These are phyloP conservation scores for Naumovozyma castellii DNA, from an alignment of 805 yeast species.

Conservation along the genomic window DNA sequence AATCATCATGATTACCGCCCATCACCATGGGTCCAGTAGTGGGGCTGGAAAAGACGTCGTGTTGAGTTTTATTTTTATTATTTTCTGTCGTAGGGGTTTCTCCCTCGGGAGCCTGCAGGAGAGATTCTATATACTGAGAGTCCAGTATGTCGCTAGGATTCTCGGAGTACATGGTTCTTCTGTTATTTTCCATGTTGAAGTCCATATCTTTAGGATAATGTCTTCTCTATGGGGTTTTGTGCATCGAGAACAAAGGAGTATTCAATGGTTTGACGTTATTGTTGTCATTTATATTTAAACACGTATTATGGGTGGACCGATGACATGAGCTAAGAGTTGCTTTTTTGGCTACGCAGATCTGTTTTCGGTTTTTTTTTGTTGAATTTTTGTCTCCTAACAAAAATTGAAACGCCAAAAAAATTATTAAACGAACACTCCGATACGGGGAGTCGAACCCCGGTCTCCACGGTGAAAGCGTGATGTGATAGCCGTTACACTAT, in stretches of 20 bases:
- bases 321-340: no score
- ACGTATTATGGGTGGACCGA: no score
- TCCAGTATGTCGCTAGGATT: neutral
- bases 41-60: neutral
- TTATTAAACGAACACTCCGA: neutral
- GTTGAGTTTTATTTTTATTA: neutral
- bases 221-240: no score
- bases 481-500: slow-evolving; percentile 1
- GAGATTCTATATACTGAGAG: neutral
- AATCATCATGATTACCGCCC: neutral
- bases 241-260: no score
- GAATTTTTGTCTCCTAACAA: neutral
- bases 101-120: neutral
- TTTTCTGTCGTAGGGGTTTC: neutral
- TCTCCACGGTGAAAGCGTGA: slow-evolving; percentile 1
- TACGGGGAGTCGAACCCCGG: slow-evolving; percentile 1
- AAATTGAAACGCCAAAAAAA: neutral
- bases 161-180: neutral
- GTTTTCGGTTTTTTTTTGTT: no score
- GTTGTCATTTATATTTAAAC: no score
- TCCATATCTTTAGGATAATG: no score
- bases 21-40: neutral
- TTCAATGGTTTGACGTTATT: no score
- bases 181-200: no score
- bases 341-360: no score